Conservation (phyloP, 2,329 filamentous ascomycete genomes). For the Aspergillus neotritici region DNA sequence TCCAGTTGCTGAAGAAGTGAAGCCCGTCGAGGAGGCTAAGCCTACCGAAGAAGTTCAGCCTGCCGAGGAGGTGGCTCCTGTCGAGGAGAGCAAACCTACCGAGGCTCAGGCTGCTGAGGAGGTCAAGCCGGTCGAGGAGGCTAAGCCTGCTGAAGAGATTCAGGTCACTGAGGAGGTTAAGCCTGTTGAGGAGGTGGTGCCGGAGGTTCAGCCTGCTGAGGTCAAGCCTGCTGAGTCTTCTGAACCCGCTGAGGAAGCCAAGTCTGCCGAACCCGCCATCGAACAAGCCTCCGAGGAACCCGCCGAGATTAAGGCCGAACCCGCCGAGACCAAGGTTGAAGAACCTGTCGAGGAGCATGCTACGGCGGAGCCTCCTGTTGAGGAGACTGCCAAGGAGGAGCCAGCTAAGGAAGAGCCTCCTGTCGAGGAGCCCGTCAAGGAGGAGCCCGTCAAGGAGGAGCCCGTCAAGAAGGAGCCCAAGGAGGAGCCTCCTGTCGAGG, state of each 20-base stretch:
- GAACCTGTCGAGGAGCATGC: not conserved
- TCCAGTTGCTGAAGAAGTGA: too few species aligned
- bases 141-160: too few species aligned
- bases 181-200: too few species aligned
- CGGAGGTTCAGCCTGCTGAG: too few species aligned
- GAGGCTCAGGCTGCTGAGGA: too few species aligned
- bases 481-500: not conserved
- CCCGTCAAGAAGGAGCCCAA: conserved; percentile 4
- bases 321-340: conserved; percentile 4
- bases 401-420: conserved; percentile 1
- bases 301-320: conserved; percentile 1
- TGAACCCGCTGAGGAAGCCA: not conserved
- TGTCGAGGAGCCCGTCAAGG: too few species aligned
- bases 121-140: too few species aligned
- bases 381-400: conserved; percentile 4
- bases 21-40: too few species aligned
- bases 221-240: not conserved
- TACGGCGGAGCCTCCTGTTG: not conserved
- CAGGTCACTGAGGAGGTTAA: too few species aligned
- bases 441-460: conserved; percentile 8
- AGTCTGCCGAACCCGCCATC: not conserved
- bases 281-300: not conserved
- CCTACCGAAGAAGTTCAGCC: too few species aligned
- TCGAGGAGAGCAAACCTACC: too few species aligned
- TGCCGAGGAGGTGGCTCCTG: too few species aligned